Base-by-base conservation (phyloP, 768 basidiomycete species). In the Lactarius quietus region DNA sequence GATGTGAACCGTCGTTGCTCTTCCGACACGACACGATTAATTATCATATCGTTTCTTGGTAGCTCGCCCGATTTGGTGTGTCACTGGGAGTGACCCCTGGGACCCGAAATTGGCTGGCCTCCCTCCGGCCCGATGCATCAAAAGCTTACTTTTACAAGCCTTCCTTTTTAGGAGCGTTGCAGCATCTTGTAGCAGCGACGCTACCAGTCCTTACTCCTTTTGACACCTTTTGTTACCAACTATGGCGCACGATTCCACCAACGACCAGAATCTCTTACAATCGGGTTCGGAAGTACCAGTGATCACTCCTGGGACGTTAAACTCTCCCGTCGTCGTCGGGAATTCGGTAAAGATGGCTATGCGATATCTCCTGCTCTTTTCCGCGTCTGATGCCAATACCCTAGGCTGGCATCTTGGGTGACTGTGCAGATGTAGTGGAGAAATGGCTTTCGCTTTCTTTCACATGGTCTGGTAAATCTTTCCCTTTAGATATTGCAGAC, bases 401-500 rank as follows among this genome's bases (percentile, higher is more conserved):
- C 18, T 23, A 61, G 60, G 60, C 29, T 23, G 36, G 33, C 31
- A 12, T 57, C 31, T 33, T 53, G 20, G 53, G 55, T n/a, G 43
- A n/a, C 23, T 33, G 39, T 26, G 64, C 48, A n/a, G 12, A 43
- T 3, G 60, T 57, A 7, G n/a, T 39, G 15, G 76, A 78, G 65
- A 60, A 69, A 58, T 91, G 88, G 88, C 80, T 84, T 29, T 79
- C 82, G 26, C 76, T 93, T 41, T 82, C 82, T 56, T 90, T 93
- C 75, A 83, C 83, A 10, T 91, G 91, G 89, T 78, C 84, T 23
- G 89, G 88, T 33, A 88, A 87, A 71, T 73, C 80, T 0, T 90
- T 84, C 70, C 78, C 78, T n/a, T 69, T 93, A 62, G 79, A 83
- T 61, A 78, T 94, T 10, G 89, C 89, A 8, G 89, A 90, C 55